Evolutionary conservation across 441 rosid species (phyloP).

Genomic region (Eruca vesicaria): DNA sequence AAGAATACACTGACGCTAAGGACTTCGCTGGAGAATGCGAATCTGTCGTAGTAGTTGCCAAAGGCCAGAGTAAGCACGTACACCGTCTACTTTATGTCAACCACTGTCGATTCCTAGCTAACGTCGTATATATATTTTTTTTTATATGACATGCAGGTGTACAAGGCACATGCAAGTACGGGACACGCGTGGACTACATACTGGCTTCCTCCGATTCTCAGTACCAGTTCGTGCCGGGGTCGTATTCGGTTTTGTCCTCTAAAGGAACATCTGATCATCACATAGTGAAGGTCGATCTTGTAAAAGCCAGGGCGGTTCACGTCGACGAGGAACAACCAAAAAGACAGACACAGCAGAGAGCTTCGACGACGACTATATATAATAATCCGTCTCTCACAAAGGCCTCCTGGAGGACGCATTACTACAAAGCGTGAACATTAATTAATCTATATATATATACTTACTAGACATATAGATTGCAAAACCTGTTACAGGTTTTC

Average conservation of each 20-base stretch:
- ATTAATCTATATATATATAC: constrained; percentile 1
- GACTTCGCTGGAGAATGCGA: constrained; percentile 90
- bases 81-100: background rate
- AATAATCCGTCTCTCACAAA: constrained; percentile 44
- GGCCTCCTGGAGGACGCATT: constrained; percentile 56
- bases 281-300: constrained; percentile 79
- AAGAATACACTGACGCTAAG: constrained; percentile 77
- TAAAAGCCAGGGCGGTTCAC: constrained; percentile 21
- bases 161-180: constrained; percentile 96
- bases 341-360: constrained; percentile 40
- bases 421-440: constrained; percentile 28
- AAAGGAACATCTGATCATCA: constrained; percentile 98
- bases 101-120: background rate
- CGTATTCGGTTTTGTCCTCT: constrained; percentile 82
- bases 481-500: background rate
- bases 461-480: background rate
- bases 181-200: constrained; percentile 86
- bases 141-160: constrained; percentile 48
- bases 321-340: constrained; percentile 36
- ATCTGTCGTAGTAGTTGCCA: constrained; percentile 83
- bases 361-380: constrained; percentile 40
- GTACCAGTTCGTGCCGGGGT: constrained; percentile 73
- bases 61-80: constrained; percentile 75
- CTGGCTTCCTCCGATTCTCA: constrained; percentile 74
- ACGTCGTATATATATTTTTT: background rate